phyloP scores from a whole-genome alignment of 805 yeast genomes.

The Zygotorulaspora chibaensis region DNA sequence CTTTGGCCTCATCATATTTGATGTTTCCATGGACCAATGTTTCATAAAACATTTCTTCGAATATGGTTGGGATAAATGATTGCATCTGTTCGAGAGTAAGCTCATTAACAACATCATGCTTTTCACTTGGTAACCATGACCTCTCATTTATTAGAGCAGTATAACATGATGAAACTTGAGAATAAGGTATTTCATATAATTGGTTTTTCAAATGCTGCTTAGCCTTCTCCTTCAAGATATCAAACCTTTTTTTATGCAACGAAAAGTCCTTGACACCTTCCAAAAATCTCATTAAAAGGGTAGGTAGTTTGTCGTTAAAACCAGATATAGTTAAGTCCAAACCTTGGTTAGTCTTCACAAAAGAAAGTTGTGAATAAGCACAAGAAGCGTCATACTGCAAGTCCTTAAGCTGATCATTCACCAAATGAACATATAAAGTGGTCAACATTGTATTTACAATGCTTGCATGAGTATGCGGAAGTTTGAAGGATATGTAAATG shows the following conservation, averaged over 20 bases:
- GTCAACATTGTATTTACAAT: slow-evolving; percentile 56
- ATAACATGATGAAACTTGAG: slow-evolving; percentile 63
- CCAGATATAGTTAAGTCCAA: slow-evolving; percentile 66
- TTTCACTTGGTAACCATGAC: slow-evolving; percentile 62
- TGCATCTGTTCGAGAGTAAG: slow-evolving; percentile 48
- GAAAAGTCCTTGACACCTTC: slow-evolving; percentile 47
- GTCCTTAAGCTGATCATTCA: slow-evolving; percentile 69
- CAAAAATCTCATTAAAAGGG: slow-evolving; percentile 57
- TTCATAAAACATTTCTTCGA: slow-evolving; percentile 61
- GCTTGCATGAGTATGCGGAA: slow-evolving; percentile 60
- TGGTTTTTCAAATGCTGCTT: slow-evolving; percentile 62
- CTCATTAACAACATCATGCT: slow-evolving; percentile 45
- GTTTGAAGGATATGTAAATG: slow-evolving; percentile 57
- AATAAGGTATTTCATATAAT: slow-evolving; percentile 70
- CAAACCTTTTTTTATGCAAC: slow-evolving; percentile 56
- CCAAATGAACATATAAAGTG: slow-evolving; percentile 59
- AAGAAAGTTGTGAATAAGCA: slow-evolving; percentile 64
- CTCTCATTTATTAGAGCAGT: slow-evolving; percentile 66
- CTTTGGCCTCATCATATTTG: slow-evolving; percentile 48
- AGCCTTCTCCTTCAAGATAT: slow-evolving; percentile 59
- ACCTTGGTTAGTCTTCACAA: slow-evolving; percentile 65
- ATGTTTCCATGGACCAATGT: slow-evolving; percentile 76
- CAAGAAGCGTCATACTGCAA: slow-evolving; percentile 77
- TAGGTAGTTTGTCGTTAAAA: slow-evolving; percentile 73
- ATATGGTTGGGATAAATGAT: slow-evolving; percentile 49